Evolutionary conservation across 2,329 filamentous ascomycete species (phyloP).

Genomic region (Colletotrichum australisinense): DNA sequence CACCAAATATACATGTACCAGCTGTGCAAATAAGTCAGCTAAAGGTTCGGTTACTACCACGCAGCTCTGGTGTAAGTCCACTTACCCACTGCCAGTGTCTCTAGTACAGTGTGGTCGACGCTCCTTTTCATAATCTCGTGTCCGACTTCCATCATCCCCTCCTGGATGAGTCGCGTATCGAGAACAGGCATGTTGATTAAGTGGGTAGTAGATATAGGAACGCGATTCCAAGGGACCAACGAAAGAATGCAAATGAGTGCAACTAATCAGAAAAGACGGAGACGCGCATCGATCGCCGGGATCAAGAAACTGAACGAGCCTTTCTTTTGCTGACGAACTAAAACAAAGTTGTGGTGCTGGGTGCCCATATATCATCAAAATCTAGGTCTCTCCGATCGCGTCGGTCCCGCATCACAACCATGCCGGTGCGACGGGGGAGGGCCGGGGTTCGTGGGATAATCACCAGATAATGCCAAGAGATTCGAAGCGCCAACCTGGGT

Average conservation of each 20-base stretch:
- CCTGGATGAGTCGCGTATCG: conserved; percentile 20
- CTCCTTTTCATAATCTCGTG: conserved; percentile 28
- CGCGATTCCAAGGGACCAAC: neutral
- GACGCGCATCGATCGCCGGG: conserved; percentile 23
- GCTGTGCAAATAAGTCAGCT: neutral
- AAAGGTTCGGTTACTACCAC: neutral
- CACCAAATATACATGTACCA: conserved; percentile 19
- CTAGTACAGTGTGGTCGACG: conserved; percentile 30
- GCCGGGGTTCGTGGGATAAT: neutral
- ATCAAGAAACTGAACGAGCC: conserved; percentile 4
- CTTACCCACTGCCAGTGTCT: conserved; percentile 32
- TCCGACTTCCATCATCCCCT: conserved; percentile 20
- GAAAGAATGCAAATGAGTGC: neutral
- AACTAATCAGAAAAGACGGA: neutral
- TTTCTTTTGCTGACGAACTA: neutral
- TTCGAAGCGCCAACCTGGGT: conserved; percentile 31
- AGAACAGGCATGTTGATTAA: conserved; percentile 24
- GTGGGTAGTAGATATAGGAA: too few species aligned
- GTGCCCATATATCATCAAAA: conserved; percentile 9
- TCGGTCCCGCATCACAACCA: neutral
- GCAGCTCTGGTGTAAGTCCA: neutral
- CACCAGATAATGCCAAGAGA: neutral
- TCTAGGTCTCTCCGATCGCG: neutral
- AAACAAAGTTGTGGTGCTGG: neutral
- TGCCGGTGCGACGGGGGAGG: neutral